Conservation (phyloP, 306 rosid species). For the Vigna hirtella region DNA sequence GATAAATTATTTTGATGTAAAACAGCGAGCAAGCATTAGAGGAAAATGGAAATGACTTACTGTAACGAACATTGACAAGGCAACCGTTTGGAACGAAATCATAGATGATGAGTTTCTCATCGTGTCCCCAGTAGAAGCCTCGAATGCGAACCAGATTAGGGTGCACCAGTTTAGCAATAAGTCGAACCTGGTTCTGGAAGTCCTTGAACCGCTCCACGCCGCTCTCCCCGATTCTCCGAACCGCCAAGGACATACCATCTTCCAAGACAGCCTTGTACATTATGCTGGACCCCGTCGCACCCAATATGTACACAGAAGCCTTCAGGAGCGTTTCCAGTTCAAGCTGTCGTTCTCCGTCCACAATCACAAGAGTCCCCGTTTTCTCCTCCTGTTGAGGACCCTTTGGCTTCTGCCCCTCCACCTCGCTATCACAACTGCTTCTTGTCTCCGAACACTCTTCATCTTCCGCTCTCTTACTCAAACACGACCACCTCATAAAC, state of each 20-base stretch:
- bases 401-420: conserved; percentile 30
- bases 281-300: conserved; percentile 95
- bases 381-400: conserved; percentile 44
- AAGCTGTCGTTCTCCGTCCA: conserved; percentile 82
- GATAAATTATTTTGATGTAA: too few species aligned
- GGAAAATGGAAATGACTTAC: conserved; percentile 51
- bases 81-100: conserved; percentile 94
- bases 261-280: conserved; percentile 95
- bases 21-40: too few species aligned
- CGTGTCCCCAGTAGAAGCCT: conserved; percentile 88
- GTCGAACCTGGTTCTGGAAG: conserved; percentile 77
- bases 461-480: conserved; percentile 66
- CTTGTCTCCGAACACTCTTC: conserved; percentile 53
- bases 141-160: conserved; percentile 87
- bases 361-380: conserved; percentile 73
- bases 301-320: conserved; percentile 89
- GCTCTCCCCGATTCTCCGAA: conserved; percentile 87
- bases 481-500: conserved; percentile 79
- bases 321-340: conserved; percentile 82
- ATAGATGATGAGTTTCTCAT: conserved; percentile 91
- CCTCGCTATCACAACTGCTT: conserved; percentile 53
- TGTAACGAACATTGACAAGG: conserved; percentile 95
- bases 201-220: conserved; percentile 85
- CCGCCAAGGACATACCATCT: conserved; percentile 82
- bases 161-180: conserved; percentile 81